Percentiles rank a stretch among this genome's conserved stretches.
Evolutionary conservation across 257 asterid genomes (phyloP).

Genomic region (Solanum appendiculatum): DNA sequence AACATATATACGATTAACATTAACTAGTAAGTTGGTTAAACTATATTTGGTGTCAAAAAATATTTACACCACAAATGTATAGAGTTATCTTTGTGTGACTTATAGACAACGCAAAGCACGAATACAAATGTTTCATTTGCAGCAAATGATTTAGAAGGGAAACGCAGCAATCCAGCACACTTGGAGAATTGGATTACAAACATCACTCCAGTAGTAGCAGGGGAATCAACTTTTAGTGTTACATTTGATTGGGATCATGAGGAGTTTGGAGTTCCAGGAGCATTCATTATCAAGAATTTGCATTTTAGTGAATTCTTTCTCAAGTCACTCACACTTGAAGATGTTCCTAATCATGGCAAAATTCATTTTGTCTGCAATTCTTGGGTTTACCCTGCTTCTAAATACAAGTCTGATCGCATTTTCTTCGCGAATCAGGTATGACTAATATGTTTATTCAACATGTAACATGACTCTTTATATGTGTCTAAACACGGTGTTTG

Average conservation of each 20-base stretch:
- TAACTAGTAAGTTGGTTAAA: no score
- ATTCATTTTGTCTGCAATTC: constrained; percentile 24
- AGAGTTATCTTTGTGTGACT: no score
- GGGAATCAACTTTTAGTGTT: constrained; percentile 12
- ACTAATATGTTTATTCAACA: not conserved
- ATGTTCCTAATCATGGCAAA: constrained; percentile 7
- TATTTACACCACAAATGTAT: no score
- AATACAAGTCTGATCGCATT: constrained; percentile 16
- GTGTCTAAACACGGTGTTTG: not conserved
- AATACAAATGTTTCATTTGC: not conserved
- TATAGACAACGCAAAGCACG: no score
- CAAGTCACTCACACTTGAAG: constrained; percentile 25
- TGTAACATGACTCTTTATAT: not conserved
- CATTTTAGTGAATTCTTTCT: constrained; percentile 28
- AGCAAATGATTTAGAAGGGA: constrained; percentile 26
- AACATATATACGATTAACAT: no score
- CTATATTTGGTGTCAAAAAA: not conserved
- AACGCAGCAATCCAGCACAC: constrained; percentile 8
- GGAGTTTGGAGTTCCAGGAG: constrained; percentile 24
- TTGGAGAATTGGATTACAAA: constrained; percentile 14
- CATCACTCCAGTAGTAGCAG: not conserved
- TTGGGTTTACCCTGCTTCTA: constrained; percentile 24
- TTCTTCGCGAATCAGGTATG: constrained; percentile 30
- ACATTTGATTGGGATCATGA: constrained; percentile 17
- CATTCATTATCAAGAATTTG: constrained; percentile 13